Evolutionary conservation across 1,139 yeast genomes (phyloP).

Genomic region (Debaryomyces udenii): DNA sequence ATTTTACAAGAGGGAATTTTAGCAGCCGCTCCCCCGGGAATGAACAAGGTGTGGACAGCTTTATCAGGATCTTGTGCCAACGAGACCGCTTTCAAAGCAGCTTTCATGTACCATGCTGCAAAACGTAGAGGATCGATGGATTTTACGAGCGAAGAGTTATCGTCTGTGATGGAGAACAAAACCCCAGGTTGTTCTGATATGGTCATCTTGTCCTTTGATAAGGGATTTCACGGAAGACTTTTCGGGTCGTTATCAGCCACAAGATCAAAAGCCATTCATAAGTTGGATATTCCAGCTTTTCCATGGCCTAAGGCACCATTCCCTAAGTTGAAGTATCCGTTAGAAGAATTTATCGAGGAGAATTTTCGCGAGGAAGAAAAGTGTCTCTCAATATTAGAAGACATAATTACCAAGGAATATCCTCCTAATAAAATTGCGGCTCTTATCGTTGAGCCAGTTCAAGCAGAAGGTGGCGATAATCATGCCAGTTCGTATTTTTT

Average conservation of each 20-base stretch:
- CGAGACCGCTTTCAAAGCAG: constrained; percentile 78
- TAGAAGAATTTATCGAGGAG: constrained; percentile 51
- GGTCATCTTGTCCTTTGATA: constrained; percentile 68
- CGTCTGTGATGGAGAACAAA: constrained; percentile 64
- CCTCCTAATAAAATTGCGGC: constrained; percentile 62
- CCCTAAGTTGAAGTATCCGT: constrained; percentile 67
- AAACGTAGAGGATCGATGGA: constrained; percentile 57
- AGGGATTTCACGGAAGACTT: constrained; percentile 75
- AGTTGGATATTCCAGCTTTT: constrained; percentile 74
- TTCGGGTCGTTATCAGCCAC: constrained; percentile 76
- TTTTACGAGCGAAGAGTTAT: constrained; percentile 58
- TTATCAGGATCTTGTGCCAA: constrained; percentile 77
- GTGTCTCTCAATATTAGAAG: constrained; percentile 60
- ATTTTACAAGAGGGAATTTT: constrained; percentile 59
- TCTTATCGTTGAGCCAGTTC: constrained; percentile 70
- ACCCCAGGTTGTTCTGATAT: constrained; percentile 71
- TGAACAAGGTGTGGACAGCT: constrained; percentile 67
- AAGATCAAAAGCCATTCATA: constrained; percentile 74
- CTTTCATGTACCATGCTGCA: constrained; percentile 71
- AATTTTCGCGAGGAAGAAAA: constrained; percentile 63
- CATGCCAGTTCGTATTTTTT: constrained; percentile 63
- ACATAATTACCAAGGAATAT: constrained; percentile 48
- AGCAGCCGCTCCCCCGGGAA: constrained; percentile 72
- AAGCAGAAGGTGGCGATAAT: constrained; percentile 78
- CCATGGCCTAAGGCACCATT: constrained; percentile 79